Percentiles rank a stretch among this genome's conserved stretches.
These are phyloP conservation scores for Asterochloris sp. DNA, from an alignment of 139 green algal genomes.

Conservation along the genomic window DNA sequence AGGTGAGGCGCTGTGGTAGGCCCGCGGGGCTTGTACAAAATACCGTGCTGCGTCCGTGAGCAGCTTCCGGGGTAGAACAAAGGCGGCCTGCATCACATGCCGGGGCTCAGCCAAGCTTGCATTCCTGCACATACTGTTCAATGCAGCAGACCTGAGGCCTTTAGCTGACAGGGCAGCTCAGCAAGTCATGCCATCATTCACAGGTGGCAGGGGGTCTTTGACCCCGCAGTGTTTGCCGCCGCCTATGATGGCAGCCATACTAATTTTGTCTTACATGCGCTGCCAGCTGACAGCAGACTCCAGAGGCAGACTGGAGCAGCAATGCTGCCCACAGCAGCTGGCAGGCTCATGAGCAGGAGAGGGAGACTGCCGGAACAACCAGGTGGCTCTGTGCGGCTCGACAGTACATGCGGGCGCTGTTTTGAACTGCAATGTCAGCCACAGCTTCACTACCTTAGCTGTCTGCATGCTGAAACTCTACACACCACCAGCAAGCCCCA, in stretches of 20 bases:
- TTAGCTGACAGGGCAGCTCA: background rate
- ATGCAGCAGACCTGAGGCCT: background rate
- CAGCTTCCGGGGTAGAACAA: constrained; percentile 30
- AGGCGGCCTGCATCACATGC: constrained; percentile 25
- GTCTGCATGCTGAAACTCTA: no score
- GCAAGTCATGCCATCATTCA: background rate
- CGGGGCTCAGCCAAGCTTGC: background rate
- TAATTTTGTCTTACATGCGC: background rate
- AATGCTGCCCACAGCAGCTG: background rate
- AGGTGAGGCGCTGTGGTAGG: constrained; percentile 13
- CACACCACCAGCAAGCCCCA: no score
- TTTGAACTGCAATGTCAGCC: no score
- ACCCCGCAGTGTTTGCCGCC: background rate
- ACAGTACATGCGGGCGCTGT: no score
- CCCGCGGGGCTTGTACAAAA: constrained; percentile 39
- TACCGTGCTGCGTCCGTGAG: constrained; percentile 41
- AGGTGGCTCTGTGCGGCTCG: no score
- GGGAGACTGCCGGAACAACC: no score
- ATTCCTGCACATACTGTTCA: background rate
- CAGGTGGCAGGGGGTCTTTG: background rate
- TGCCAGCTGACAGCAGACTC: background rate
- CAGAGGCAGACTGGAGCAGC: background rate
- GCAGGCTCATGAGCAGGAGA: no score
- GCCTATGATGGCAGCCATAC: background rate
- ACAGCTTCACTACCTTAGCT: no score